Conservation (phyloP, 2,329 filamentous ascomycete species). For the Fusarium sp. region DNA sequence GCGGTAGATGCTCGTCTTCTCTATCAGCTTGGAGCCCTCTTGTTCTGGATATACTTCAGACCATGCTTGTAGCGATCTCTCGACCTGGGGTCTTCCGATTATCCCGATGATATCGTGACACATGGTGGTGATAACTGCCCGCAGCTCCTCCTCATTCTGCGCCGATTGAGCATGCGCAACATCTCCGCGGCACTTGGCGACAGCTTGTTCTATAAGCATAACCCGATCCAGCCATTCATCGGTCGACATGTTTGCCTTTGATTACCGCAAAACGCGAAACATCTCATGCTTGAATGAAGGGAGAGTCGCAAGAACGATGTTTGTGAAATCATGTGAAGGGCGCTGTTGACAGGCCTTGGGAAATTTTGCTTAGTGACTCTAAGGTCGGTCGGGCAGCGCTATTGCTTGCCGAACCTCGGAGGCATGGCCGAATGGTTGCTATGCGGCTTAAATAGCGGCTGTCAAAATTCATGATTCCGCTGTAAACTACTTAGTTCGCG, state of each 20-base stretch:
- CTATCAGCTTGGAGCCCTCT: neutral
- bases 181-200: neutral
- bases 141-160: neutral
- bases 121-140: neutral
- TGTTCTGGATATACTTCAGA: conserved; percentile 5
- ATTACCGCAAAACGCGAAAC: neutral
- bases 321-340: neutral
- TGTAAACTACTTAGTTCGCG: neutral
- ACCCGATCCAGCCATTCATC: neutral
- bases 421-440: neutral
- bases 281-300: neutral
- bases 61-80: neutral
- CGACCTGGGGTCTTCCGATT: neutral
- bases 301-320: neutral
- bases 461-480: neutral
- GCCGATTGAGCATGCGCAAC: neutral
- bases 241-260: neutral
- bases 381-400: neutral
- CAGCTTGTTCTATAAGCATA: neutral
- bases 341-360: neutral
- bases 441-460: neutral
- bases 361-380: neutral
- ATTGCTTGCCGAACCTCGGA: neutral
- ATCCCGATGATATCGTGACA: neutral
- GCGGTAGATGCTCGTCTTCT: neutral